A percentile compares a stretch with the other conserved stretches of the same genome.
phyloP scores from a whole-genome alignment of 495 filamentous ascomycete genomes.

The Podospora pseudocomata region DNA sequence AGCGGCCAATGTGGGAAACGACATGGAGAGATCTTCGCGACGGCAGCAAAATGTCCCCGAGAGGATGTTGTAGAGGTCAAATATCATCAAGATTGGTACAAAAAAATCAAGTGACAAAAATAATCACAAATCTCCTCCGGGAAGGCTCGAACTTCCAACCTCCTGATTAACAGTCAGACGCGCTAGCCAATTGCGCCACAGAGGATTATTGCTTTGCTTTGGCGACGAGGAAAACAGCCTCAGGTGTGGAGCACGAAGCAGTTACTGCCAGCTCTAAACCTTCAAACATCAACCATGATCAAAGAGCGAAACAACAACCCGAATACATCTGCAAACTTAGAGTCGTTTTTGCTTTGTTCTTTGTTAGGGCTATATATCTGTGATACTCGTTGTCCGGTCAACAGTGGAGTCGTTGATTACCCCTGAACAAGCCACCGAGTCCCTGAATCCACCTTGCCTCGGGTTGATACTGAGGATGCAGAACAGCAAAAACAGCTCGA shows the following conservation, averaged over 20 bases:
- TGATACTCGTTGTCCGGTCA: background rate
- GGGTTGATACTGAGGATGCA: too few relatives aligned
- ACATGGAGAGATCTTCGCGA: too few relatives aligned
- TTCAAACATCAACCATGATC: too few relatives aligned
- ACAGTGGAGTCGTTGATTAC: background rate
- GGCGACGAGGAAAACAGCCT: background rate
- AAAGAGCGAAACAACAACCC: too few relatives aligned
- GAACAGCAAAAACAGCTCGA: too few relatives aligned
- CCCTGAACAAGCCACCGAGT: background rate
- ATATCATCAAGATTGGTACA: background rate
- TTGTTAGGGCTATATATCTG: too few relatives aligned
- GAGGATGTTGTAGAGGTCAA: too few relatives aligned
- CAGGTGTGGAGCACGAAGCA: background rate
- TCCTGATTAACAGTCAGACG: conserved; percentile 23
- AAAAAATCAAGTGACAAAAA: background rate
- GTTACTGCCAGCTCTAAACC: too few relatives aligned
- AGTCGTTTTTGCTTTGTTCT: too few relatives aligned
- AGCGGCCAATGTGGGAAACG: background rate
- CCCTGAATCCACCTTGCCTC: background rate
- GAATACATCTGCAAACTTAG: too few relatives aligned
- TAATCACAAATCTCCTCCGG: conserved; percentile 14
- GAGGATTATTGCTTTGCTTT: conserved; percentile 3
- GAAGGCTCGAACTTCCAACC: conserved; percentile 24
- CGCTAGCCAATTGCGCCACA: conserved; percentile 23
- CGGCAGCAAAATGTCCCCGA: background rate